Percentiles rank a stretch among this genome's conserved stretches.
Evolutionary conservation across 129 eudicot species (phyloP).

Genomic region (Gnaphalium uliginosum): DNA sequence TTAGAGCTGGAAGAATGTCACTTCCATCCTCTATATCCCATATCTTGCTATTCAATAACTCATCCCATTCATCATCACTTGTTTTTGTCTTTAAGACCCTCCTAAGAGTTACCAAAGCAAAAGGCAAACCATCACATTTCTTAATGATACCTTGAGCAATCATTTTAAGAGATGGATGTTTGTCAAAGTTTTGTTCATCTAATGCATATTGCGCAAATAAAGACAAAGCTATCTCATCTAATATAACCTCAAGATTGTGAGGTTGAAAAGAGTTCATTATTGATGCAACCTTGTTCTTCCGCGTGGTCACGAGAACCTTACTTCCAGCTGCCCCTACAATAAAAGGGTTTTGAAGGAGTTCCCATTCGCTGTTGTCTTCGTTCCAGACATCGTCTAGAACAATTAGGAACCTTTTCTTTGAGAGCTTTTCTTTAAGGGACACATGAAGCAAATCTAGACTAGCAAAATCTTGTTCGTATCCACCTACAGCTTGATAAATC

Average conservation of each 20-base stretch:
- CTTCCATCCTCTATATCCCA: background rate
- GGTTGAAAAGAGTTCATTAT: background rate
- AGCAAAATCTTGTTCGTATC: background rate
- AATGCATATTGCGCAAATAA: constrained; percentile 37
- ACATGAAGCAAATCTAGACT: constrained; percentile 32
- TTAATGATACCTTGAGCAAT: constrained; percentile 25
- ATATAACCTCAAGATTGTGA: constrained; percentile 21
- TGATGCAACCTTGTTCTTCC: background rate
- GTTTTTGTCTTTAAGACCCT: background rate
- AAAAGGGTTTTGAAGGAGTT: constrained; percentile 26
- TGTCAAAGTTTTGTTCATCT: constrained; percentile 8
- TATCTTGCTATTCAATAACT: background rate
- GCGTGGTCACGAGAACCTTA: constrained; percentile 35
- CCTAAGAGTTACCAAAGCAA: background rate
- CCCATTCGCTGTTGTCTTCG: constrained; percentile 32
- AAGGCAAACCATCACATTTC: constrained; percentile 15
- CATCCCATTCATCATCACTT: background rate
- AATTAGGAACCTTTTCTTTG: constrained; percentile 36
- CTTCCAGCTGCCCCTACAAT: constrained; percentile 32
- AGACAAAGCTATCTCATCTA: constrained; percentile 22
- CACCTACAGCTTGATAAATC: background rate
- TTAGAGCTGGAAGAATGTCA: background rate
- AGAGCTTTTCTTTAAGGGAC: background rate
- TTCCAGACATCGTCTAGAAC: constrained; percentile 52
- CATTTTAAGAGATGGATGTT: constrained; percentile 10